Evolutionary conservation across 2,329 filamentous ascomycete genomes (phyloP).

Genomic region (Diplodia mutila): DNA sequence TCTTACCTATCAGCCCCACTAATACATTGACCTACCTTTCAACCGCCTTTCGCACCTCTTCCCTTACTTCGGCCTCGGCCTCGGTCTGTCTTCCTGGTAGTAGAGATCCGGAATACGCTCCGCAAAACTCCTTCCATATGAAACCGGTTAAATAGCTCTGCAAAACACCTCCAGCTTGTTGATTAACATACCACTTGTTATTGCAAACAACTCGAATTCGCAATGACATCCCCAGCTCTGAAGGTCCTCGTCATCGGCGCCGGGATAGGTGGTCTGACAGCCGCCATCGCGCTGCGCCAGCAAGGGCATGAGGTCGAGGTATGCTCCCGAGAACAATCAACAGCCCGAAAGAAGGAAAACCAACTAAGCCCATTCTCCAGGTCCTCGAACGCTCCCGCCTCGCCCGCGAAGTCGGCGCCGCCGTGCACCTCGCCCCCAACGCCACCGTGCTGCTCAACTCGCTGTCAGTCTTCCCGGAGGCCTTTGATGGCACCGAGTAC

Average conservation of each 20-base stretch:
- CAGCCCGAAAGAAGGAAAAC: neutral
- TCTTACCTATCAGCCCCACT: neutral
- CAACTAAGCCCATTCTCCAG: slow-evolving; percentile 34
- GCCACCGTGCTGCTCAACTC: slow-evolving; percentile 59
- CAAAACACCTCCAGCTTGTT: neutral
- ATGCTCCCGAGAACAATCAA: neutral
- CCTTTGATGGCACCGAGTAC: slow-evolving; percentile 40
- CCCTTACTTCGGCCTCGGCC: neutral
- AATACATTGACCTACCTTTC: neutral
- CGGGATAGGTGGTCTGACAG: slow-evolving; percentile 58
- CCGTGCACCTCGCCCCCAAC: slow-evolving; percentile 66
- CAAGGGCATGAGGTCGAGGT: slow-evolving; percentile 53
- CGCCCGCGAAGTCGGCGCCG: slow-evolving; percentile 61
- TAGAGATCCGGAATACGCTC: no score
- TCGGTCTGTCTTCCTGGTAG: neutral
- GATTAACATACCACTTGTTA: neutral
- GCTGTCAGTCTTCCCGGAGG: slow-evolving; percentile 48
- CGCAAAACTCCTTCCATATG: neutral
- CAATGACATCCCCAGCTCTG: neutral
- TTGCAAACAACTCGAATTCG: no score
- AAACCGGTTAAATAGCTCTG: neutral
- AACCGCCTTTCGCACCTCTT: neutral
- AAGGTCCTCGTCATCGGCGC: slow-evolving; percentile 47
- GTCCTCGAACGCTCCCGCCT: slow-evolving; percentile 61
- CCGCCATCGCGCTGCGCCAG: slow-evolving; percentile 58